Percentiles rank a stretch among this genome's conserved stretches.
Evolutionary conservation across 2,329 filamentous ascomycete species (phyloP).

Genomic region (Periconia sp.): DNA sequence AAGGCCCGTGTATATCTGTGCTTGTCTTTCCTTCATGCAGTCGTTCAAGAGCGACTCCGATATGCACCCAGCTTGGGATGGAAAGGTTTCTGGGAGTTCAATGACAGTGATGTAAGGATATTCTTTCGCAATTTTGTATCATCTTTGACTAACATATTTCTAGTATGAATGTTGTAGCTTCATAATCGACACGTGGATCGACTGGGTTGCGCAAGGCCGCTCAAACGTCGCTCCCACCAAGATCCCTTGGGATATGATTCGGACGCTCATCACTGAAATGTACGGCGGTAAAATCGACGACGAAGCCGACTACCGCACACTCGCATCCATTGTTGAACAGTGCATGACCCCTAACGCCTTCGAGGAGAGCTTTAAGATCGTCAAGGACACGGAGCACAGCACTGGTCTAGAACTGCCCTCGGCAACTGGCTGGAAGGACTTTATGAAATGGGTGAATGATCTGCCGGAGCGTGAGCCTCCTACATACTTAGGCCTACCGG

Average conservation of each 20-base stretch:
- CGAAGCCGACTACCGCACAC: slow-evolving; percentile 75
- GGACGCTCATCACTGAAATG: slow-evolving; percentile 86
- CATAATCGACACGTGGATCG: slow-evolving; percentile 94
- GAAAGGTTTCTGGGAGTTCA: slow-evolving; percentile 99
- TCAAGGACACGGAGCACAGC: slow-evolving; percentile 60
- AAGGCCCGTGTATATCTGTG: slow-evolving; percentile 86
- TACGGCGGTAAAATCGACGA: slow-evolving; percentile 98
- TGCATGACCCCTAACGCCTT: slow-evolving; percentile 88
- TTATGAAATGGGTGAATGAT: slow-evolving; percentile 86
- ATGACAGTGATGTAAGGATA: slow-evolving; percentile 89
- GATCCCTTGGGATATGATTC: slow-evolving; percentile 95
- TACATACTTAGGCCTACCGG: slow-evolving; percentile 88
- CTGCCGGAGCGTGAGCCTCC: slow-evolving; percentile 95
- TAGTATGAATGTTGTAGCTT: slow-evolving; percentile 96
- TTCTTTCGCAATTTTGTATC: slow-evolving; percentile 1
- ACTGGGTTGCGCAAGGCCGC: slow-evolving; percentile 76
- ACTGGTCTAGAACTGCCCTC: slow-evolving; percentile 72
- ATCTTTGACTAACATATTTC: slow-evolving; percentile 31
- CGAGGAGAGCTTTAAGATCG: slow-evolving; percentile 87
- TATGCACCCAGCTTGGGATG: slow-evolving; percentile 93
- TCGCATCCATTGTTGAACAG: slow-evolving; percentile 71
- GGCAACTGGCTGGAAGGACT: slow-evolving; percentile 81
- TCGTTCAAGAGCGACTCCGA: slow-evolving; percentile 89
- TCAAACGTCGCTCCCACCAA: slow-evolving; percentile 93
- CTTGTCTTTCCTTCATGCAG: slow-evolving; percentile 91